Base-by-base conservation (phyloP, 2,329 filamentous ascomycete species). In the Lomentospora prolificans region DNA sequence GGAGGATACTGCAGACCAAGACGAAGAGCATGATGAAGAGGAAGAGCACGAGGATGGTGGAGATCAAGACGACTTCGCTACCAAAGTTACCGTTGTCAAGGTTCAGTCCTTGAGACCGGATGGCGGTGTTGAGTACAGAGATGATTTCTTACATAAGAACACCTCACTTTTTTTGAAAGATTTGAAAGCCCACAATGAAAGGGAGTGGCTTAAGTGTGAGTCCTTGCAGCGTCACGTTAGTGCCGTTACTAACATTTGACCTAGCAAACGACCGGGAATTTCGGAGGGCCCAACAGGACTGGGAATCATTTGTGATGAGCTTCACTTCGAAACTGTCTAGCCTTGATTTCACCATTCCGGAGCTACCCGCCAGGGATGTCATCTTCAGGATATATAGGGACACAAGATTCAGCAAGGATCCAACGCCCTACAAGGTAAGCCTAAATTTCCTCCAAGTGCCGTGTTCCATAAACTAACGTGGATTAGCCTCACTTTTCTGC, bases 361-460 rank as follows among this genome's bases (percentile, higher is more conserved):
- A 96, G 63, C 73, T 96, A 22, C 91, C 91, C 1, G 75, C 86
- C 55, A 94, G 95, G 68, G 90, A 96, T 65, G 75, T 95, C 62
- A 83, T 90, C 51, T 95, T 92, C 67, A 85, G 90, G 58, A 94
- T 96, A 58, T 90, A 95, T 69, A 79, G 90, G 62, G 90, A 96
- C 63, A 79, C 94, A 46, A 82, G 90, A 56, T 96, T 95, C 71
- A 87, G 80, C 64, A 87, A 89, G 62, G 85, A 95, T 64, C 87
- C 81, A 19, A 94, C 89, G 2, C 90, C 91, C 0, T 96, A 95
- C 75, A 95, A 95, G 78, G 87, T 87, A 71, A 63, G 75, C 60
- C 50, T 44, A 27, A 24, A 50, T 3, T 25, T 19, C 9, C 4
- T 9, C 25, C 19, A 57, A 41, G 25, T 19, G 27, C 17, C 4